phyloP scores from a whole-genome alignment of 1,139 yeast genomes.

The Magnusiomyces clavatus region DNA sequence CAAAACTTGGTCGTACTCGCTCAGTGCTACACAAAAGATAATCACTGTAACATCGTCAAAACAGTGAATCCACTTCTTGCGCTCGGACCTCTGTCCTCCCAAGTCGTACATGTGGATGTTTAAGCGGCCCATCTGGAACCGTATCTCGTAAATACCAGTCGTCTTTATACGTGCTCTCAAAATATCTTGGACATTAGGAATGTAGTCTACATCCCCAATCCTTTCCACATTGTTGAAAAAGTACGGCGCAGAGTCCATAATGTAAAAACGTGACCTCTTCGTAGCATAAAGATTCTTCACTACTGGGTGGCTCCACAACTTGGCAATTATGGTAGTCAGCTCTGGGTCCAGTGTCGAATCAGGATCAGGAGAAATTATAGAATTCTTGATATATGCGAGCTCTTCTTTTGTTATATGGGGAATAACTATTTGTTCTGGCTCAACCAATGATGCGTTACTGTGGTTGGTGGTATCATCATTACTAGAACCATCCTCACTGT shows the following conservation, averaged over 20 bases:
- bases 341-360: conserved; percentile 26
- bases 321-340: conserved; percentile 22
- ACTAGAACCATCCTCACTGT: neutral
- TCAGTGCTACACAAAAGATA: conserved; percentile 81
- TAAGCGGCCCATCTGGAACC: conserved; percentile 67
- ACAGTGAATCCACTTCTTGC: conserved; percentile 94
- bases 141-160: conserved; percentile 82
- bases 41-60: conserved; percentile 89
- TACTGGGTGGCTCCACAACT: conserved; percentile 51
- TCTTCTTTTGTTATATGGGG: conserved; percentile 17
- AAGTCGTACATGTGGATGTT: conserved; percentile 84
- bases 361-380: conserved; percentile 27
- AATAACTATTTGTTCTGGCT: neutral
- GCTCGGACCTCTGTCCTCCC: conserved; percentile 90
- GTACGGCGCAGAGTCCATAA: conserved; percentile 82
- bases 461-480: neutral
- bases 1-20: conserved; percentile 86
- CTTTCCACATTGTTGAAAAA: conserved; percentile 63
- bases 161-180: conserved; percentile 86
- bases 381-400: conserved; percentile 19
- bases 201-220: conserved; percentile 51
- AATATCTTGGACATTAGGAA: conserved; percentile 71
- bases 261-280: conserved; percentile 67
- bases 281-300: conserved; percentile 51
- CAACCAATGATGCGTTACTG: neutral